Evolutionary conservation across 495 filamentous ascomycete genomes (phyloP).

Genomic region (Sordaria brevicollis): DNA sequence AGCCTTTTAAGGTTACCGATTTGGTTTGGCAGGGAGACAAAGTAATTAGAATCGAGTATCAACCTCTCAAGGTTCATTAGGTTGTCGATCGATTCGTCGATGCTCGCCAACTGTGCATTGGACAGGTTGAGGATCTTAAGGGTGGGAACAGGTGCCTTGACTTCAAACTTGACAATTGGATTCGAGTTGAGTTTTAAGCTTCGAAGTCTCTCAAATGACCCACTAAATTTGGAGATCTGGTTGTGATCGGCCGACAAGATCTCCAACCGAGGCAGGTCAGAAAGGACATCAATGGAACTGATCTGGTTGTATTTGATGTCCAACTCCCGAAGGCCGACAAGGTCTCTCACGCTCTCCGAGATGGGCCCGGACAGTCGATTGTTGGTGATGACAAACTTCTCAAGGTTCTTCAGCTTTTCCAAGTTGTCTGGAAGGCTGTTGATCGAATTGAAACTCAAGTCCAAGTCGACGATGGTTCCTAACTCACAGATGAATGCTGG

Average conservation of each 20-base stretch:
- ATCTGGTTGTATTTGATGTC: slow-evolving; percentile 91
- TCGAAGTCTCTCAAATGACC: slow-evolving; percentile 73
- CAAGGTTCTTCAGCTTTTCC: slow-evolving; percentile 64
- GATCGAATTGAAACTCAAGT: slow-evolving; percentile 95
- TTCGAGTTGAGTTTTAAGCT: slow-evolving; percentile 83
- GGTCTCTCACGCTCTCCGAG: slow-evolving; percentile 53
- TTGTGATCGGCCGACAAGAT: slow-evolving; percentile 86
- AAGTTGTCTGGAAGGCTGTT: slow-evolving; percentile 62
- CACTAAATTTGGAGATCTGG: slow-evolving; percentile 73
- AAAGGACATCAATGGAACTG: slow-evolving; percentile 72
- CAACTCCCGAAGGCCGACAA: slow-evolving; percentile 76
- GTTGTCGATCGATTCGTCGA: slow-evolving; percentile 82
- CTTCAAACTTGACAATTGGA: slow-evolving; percentile 84
- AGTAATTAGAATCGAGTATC: slow-evolving; percentile 88
- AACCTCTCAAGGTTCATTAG: slow-evolving; percentile 78
- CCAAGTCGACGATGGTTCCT: slow-evolving; percentile 77
- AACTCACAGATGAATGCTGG: slow-evolving; percentile 76
- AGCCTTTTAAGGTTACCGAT: slow-evolving; percentile 76
- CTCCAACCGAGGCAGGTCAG: slow-evolving; percentile 75
- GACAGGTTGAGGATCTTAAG: slow-evolving; percentile 79
- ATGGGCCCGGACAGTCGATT: slow-evolving; percentile 72
- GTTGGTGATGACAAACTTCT: slow-evolving; percentile 91
- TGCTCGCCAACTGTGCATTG: slow-evolving; percentile 71
- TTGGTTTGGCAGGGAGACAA: slow-evolving; percentile 73
- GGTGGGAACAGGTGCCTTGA: slow-evolving; percentile 65